Conservation (phyloP, 2,329 filamentous ascomycete species). For the Aspergillus latus region DNA sequence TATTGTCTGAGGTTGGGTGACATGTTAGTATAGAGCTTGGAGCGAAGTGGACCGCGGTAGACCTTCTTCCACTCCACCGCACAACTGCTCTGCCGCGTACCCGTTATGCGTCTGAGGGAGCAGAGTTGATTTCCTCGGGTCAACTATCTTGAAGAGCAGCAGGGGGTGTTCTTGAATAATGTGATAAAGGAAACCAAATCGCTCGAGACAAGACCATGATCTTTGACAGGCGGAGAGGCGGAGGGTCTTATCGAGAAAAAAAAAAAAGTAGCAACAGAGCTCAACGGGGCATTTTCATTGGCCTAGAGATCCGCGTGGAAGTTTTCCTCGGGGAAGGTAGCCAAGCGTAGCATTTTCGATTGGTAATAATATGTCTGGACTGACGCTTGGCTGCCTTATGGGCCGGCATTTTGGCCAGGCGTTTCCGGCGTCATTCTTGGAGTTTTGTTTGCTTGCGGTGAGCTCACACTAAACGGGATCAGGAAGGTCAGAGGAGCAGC, state of each 20-base stretch:
- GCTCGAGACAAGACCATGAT: background rate
- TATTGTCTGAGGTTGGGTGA: slow-evolving; percentile 4
- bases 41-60: slow-evolving; percentile 14
- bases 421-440: slow-evolving; percentile 1
- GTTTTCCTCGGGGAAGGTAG: background rate
- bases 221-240: background rate
- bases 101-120: background rate
- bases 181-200: background rate
- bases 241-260: background rate
- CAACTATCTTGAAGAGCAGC: background rate
- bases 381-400: slow-evolving; percentile 1
- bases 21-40: slow-evolving; percentile 14
- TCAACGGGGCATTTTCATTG: background rate
- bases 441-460: slow-evolving; percentile 3
- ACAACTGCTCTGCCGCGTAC: slow-evolving; percentile 1
- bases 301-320: slow-evolving; percentile 1
- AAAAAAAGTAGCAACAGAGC: slow-evolving; percentile 3
- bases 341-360: slow-evolving; percentile 1
- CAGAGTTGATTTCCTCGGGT: background rate
- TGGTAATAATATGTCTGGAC: background rate
- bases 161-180: background rate
- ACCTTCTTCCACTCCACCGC: slow-evolving; percentile 15
- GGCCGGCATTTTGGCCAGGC: background rate
- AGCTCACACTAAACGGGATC: slow-evolving; percentile 14
- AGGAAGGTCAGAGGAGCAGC: slow-evolving; percentile 19